A percentile compares a stretch with the other conserved stretches of the same genome.
Conservation (phyloP, 176 grass and related monocot species). For the Eleusine coracana region DNA sequence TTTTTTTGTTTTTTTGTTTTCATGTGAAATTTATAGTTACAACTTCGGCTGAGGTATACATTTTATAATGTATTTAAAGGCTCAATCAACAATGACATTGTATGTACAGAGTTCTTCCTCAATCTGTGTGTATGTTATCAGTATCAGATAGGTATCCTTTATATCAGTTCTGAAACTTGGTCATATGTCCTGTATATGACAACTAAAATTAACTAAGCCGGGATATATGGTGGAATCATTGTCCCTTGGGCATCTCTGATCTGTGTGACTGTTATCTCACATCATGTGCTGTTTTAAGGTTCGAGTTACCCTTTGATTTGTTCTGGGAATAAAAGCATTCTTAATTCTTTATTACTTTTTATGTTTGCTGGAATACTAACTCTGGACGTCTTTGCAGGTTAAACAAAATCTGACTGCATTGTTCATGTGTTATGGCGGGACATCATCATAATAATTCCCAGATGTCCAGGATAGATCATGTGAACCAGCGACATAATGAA, state of each 20-base stretch:
- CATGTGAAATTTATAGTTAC: no score
- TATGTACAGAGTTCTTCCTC: background rate
- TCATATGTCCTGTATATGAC: background rate
- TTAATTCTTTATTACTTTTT: constrained; percentile 6
- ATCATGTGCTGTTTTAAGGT: constrained; percentile 37
- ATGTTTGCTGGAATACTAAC: constrained; percentile 30
- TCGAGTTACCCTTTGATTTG: constrained; percentile 36
- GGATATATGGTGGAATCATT: constrained; percentile 31
- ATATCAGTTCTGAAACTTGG: background rate
- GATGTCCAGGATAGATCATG: constrained; percentile 44
- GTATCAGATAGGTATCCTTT: background rate
- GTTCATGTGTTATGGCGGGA: constrained; percentile 49
- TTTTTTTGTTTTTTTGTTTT: no score
- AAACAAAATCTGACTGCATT: constrained; percentile 23
- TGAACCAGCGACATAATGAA: constrained; percentile 47
- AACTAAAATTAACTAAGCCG: constrained; percentile 38
- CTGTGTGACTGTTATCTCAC: constrained; percentile 16
- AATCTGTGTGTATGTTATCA: constrained; percentile 14
- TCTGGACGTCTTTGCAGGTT: constrained; percentile 25
- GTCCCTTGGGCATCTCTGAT: constrained; percentile 32
- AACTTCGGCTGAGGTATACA: background rate
- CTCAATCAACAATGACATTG: constrained; percentile 1
- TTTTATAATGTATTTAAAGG: background rate
- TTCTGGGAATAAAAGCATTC: constrained; percentile 9
- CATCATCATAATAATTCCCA: constrained; percentile 53